Evolutionary conservation across 345 rosid genomes (phyloP).

Genomic region (Populus deltoides): DNA sequence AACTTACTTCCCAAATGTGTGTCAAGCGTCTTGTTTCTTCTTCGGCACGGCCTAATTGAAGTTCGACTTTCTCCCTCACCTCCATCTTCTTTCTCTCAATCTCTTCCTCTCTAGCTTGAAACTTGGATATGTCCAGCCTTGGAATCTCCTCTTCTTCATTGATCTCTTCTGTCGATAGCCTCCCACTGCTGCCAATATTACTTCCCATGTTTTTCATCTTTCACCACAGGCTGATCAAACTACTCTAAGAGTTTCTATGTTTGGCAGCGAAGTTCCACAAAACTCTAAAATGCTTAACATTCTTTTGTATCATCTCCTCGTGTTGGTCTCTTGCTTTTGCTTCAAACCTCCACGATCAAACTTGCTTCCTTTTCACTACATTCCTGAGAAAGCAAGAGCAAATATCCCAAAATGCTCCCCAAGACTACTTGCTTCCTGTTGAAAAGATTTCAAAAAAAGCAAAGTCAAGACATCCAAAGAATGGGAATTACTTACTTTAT

Average conservation of each 20-base stretch:
- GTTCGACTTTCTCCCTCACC: conserved; percentile 66
- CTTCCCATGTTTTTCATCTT: conserved; percentile 24
- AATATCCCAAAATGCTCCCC: conserved; percentile 5
- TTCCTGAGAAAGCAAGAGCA: background rate
- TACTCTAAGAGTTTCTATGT: background rate
- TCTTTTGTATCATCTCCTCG: background rate
- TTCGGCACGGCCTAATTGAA: conserved; percentile 63
- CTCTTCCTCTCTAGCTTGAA: conserved; percentile 80
- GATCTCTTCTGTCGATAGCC: conserved; percentile 47
- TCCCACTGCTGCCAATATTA: conserved; percentile 30
- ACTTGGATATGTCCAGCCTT: conserved; percentile 47
- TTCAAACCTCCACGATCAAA: conserved; percentile 19
- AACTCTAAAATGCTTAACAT: background rate
- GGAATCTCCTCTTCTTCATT: conserved; percentile 53
- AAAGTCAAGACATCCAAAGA: background rate
- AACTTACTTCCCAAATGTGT: conserved; percentile 68
- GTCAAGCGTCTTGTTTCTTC: conserved; percentile 70
- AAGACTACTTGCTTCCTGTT: conserved; percentile 28
- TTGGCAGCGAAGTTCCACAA: background rate
- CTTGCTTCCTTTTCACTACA: conserved; percentile 39
- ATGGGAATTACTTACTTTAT: background rate
- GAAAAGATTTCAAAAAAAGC: conserved; percentile 33
- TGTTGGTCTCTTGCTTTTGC: conserved; percentile 34
- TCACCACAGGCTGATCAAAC: background rate
- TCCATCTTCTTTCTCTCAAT: conserved; percentile 70